Evolutionary conservation across 1,284 basidiomycete genomes (phyloP).

Genomic region (Chondrostereum purpureum): DNA sequence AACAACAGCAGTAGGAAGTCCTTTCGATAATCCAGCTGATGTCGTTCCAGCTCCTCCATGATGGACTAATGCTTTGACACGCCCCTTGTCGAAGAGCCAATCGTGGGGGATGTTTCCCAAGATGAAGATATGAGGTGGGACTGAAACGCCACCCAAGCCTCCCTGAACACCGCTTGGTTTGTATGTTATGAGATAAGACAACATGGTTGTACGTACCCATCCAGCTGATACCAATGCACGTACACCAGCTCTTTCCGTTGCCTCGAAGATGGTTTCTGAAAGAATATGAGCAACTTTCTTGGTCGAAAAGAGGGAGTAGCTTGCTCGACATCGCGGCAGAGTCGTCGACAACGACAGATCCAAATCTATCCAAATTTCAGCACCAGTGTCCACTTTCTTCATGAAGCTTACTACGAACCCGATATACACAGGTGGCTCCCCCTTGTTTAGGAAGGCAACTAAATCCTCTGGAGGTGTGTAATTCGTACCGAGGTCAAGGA

Average conservation of each 20-base stretch:
- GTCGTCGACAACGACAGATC: slow-evolving; percentile 59
- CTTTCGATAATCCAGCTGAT: slow-evolving; percentile 56
- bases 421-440: slow-evolving; percentile 55
- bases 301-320: slow-evolving; percentile 9
- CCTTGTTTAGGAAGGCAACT: slow-evolving; percentile 39
- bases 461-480: slow-evolving; percentile 44
- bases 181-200: neutral
- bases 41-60: slow-evolving; percentile 68
- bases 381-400: too few relatives aligned
- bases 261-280: slow-evolving; percentile 49
- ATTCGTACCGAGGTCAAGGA: slow-evolving; percentile 43
- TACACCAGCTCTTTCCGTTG: slow-evolving; percentile 44
- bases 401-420: too few relatives aligned
- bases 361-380: slow-evolving; percentile 36
- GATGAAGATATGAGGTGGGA: slow-evolving; percentile 51
- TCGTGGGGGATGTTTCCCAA: slow-evolving; percentile 63
- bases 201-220: slow-evolving; percentile 31
- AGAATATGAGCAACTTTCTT: neutral
- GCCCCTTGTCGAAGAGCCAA: slow-evolving; percentile 57
- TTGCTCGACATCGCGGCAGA: slow-evolving; percentile 46
- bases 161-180: slow-evolving; percentile 24
- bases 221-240: slow-evolving; percentile 58
- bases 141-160: slow-evolving; percentile 39
- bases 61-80: slow-evolving; percentile 61
- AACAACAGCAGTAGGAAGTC: slow-evolving; percentile 58